Evolutionary conservation across 1,284 basidiomycete genomes (phyloP).

Genomic region (Boletus semigastroideus): DNA sequence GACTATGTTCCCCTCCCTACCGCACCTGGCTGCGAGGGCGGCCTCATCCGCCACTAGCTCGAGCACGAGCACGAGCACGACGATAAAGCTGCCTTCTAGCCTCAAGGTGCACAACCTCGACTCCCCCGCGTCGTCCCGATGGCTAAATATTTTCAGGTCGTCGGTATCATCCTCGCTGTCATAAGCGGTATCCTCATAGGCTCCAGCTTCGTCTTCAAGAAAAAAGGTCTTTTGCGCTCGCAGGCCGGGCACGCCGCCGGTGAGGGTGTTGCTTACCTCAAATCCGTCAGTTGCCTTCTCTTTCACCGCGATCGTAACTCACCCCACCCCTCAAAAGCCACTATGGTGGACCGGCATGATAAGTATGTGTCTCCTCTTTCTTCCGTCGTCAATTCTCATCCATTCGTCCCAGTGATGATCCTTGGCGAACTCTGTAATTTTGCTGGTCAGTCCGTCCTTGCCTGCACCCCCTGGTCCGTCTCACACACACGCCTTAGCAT

Average conservation of each 20-base stretch:
- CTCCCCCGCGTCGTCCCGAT: background rate
- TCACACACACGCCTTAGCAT: constrained; percentile 53
- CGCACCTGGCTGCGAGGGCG: constrained; percentile 15
- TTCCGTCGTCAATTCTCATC: constrained; percentile 4
- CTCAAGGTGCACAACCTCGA: constrained; percentile 32
- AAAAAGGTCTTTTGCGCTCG: constrained; percentile 81
- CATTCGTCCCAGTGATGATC: constrained; percentile 65
- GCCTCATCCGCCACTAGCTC: constrained; percentile 29
- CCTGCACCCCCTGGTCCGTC: constrained; percentile 21
- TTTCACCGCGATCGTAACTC: constrained; percentile 2
- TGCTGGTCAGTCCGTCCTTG: constrained; percentile 51
- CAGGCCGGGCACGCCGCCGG: constrained; percentile 74
- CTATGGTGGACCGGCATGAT: constrained; percentile 90
- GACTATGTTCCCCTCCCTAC: constrained; percentile 19
- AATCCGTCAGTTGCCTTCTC: constrained; percentile 59
- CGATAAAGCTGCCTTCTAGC: constrained; percentile 28
- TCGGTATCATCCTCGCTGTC: constrained; percentile 82
- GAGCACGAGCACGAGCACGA: constrained; percentile 13
- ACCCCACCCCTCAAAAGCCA: constrained; percentile 40
- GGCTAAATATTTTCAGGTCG: constrained; percentile 43
- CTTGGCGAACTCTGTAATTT: constrained; percentile 82
- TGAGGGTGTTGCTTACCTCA: constrained; percentile 94
- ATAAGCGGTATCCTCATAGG: constrained; percentile 89
- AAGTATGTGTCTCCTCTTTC: constrained; percentile 38
- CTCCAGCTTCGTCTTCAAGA: constrained; percentile 94